Percentiles rank a stretch among this genome's conserved stretches.
Evolutionary conservation across 176 grass and related monocot genomes (phyloP).

Genomic region (Cenchrus americanus): DNA sequence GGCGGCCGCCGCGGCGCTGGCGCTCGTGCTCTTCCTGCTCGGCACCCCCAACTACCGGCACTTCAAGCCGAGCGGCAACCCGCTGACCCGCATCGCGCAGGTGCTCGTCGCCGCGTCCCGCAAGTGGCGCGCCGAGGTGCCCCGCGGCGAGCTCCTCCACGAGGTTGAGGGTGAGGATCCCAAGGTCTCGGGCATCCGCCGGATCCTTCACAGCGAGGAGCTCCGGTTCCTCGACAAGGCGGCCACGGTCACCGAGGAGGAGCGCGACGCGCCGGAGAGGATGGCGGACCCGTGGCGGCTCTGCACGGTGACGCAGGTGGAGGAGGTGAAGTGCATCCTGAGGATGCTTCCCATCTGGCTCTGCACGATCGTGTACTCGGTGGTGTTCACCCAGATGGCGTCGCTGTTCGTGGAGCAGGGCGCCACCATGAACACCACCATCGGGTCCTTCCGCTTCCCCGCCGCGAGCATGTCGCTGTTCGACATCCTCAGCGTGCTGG

Average conservation of each 20-base stretch:
- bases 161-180: slow-evolving; percentile 59
- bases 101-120: slow-evolving; percentile 65
- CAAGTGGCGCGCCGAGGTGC: slow-evolving; percentile 59
- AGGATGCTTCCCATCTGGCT: slow-evolving; percentile 90
- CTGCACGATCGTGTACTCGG: slow-evolving; percentile 87
- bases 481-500: slow-evolving; percentile 77
- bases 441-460: slow-evolving; percentile 71
- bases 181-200: slow-evolving; percentile 50
- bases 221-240: slow-evolving; percentile 84
- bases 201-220: slow-evolving; percentile 67
- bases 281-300: slow-evolving; percentile 47
- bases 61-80: slow-evolving; percentile 79
- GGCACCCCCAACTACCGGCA: slow-evolving; percentile 71
- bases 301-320: slow-evolving; percentile 88
- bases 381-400: slow-evolving; percentile 93
- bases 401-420: slow-evolving; percentile 93
- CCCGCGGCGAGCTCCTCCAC: slow-evolving; percentile 49
- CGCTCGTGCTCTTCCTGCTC: slow-evolving; percentile 70
- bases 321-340: slow-evolving; percentile 82
- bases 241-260: slow-evolving; percentile 52
- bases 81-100: slow-evolving; percentile 73
- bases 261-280: slow-evolving; percentile 31
- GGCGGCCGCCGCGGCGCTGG: slow-evolving; percentile 53
- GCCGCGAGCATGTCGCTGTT: slow-evolving; percentile 90
- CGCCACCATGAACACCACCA: slow-evolving; percentile 62